Evolutionary conservation across 108 stramenopile genomes (phyloP), one percentile per base, ranked within the genome.

Genomic region (Seminavis robusta): DNA sequence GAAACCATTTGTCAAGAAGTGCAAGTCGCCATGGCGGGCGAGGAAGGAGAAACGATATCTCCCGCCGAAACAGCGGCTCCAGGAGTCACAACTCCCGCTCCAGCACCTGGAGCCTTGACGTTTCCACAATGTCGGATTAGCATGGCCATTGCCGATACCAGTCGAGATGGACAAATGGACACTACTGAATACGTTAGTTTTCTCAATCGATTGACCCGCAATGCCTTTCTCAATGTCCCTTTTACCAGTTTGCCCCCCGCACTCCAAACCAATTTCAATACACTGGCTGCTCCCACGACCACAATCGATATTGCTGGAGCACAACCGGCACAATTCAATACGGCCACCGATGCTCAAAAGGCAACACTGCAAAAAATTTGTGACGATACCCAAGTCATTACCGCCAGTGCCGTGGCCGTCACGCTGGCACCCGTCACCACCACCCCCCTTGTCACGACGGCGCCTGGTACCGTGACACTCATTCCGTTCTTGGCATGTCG

Each of bases 161-260:
- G 53, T 2, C 50, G 62, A 20, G 56, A 69, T 28, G 57, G 52
- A 21, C 13, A 28, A 10, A 23, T 78, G 44, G 40, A 56, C 48
- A 33, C 61, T 45, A 8, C 32, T 1, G 77, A 78, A 47, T 73
- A 78, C 34, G 48, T 78, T 1, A 27, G 51, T 1, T 73, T 78
- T 45, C 17, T 73, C 20, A 68, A 73, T 56, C 61, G 62, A 2
- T 34, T 73, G 6, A 58, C 70, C 16, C 47, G 37, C 28, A 52
- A 53, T 38, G 42, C 33, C 27, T 63, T 52, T 26, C 17, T 17
- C 40, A 58, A 37, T 0, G n/a, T 34, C 13, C 31, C 46, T 3
- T 78, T 42, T 37, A 53, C 27, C 17, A 52, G 33, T 4, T 47
- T 73, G 8, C 49, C 67, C 2, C 7, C 48, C 21, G 19, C 45